phyloP scores from a whole-genome alignment of 495 filamentous ascomycete genomes.

The Trichoderma reesei region DNA sequence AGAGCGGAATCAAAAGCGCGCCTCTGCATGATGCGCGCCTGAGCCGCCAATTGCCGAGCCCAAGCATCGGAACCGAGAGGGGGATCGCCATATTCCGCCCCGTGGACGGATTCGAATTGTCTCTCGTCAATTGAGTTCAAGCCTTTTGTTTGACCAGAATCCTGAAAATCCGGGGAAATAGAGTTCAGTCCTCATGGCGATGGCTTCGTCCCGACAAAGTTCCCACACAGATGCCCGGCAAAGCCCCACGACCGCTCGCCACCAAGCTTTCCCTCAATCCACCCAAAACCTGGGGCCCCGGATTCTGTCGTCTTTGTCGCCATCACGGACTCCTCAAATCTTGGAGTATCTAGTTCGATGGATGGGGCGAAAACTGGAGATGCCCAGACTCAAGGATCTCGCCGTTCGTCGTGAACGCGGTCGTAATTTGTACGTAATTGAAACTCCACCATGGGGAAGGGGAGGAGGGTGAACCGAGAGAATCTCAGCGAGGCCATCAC shows the following conservation, averaged over 20 bases:
- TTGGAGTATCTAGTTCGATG: conserved; percentile 4
- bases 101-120: not conserved
- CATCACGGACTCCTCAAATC: not conserved
- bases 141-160: not conserved
- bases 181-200: not conserved
- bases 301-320: not conserved
- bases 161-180: not conserved
- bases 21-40: not conserved
- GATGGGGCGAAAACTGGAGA: conserved; percentile 6
- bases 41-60: not conserved
- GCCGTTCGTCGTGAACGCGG: not conserved
- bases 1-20: too few relatives aligned
- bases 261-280: not conserved
- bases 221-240: not conserved
- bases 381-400: conserved; percentile 3
- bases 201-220: not conserved
- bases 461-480: not conserved
- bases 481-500: not conserved
- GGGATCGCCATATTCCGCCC: not conserved
- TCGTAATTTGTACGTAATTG: conserved; percentile 3
- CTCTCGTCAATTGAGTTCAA: conserved; percentile 1
- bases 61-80: not conserved
- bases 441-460: conserved; percentile 6
- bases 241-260: not conserved
- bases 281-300: conserved; percentile 6